Evolutionary conservation across 768 basidiomycete genomes (phyloP), one percentile per base, ranked within the genome.

Genomic region (Boletus rubescentipes): DNA sequence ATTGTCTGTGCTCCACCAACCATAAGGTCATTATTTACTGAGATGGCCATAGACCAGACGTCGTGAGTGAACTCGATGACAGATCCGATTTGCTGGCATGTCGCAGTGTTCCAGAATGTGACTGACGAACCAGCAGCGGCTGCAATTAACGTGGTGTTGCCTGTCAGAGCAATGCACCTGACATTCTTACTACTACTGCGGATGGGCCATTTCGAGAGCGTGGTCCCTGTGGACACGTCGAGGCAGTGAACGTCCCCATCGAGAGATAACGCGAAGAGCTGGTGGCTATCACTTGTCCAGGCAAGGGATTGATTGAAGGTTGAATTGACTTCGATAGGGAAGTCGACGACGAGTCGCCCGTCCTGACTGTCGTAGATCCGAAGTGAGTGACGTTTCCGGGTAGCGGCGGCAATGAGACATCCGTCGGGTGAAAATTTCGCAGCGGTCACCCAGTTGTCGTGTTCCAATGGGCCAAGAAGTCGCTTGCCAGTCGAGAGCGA

Each of bases 21-120:
- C 18, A 20, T 30, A 6, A 56, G 6, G 21, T 23, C 21, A n/a
- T 53, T 14, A 16, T 41, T 41, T 20, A 26, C 0, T 7, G 55
- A 53, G 11, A 53, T 21, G 5, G 45, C 39, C 9, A 53, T 31
- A 5, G 14, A 32, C 14, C 2, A 9, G 26, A 51, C 2, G 1
- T 0, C 10, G 9, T 15, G 1, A 5, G 30, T 2, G 5, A 42
- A n/a, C 18, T 30, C 2, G 9, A 55, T 14, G 34, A 31, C 26
- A 23, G 11, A 29, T 0, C 41, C 49, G 2, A 59, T 52, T 29
- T 52, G 49, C 11, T 47, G 3, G 21, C 40, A 45, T 1, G 57
- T 59, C 0, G 4, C 29, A 2, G 21, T n/a, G 35, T 59, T 31
- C 57, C 57, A 59, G 20, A 59, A 54, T 1, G 59, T 59, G 15